Base-by-base conservation (phyloP, 805 yeast species). In the Yamadazyma takamatsuzukensis region DNA sequence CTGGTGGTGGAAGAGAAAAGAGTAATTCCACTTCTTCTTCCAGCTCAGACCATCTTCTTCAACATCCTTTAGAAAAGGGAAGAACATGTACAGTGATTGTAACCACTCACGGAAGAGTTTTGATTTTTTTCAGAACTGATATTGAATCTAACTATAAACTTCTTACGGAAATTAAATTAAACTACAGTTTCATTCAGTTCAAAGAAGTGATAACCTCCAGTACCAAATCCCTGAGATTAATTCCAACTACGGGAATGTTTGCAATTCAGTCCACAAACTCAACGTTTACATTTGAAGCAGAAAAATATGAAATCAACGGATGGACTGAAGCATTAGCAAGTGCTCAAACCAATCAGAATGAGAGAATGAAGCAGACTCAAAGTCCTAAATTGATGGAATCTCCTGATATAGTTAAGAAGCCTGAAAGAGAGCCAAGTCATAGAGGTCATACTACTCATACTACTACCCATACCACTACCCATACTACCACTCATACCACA, bases 101-200 rank as follows among this genome's bases (percentile, higher is more conserved):
- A 0, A 83, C 89, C 2, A 65, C 76, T 1, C 70, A 70, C 48
- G 90, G 88, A 1, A 62, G 89, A 29, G 76, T 74, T 1, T 53
- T 83, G 37, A 48, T 82, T 1, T 75, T 83, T 39, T 56, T 60
- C 43, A 56, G 70, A 19, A 61, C 56, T 25, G 71, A 61, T 34
- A 56, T 60, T 14, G 62, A 58, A 6, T 65, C 54, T 11, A 51
- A 63, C 21, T 66, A 71, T 45, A 72, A 72, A 36, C 48, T 80
- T 27, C 60, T 69, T 12, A 61, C 70, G 12, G 87, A 80, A 36
- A 65, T 83, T 21, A 69, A 68, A 41, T 53, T 82, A 25, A 62
- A 70, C 4, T 73, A 71, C 44, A 64, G 76, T 1, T 73, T 74
- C 10, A 59, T 76, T 12, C 70, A 59, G 32, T 66, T 83, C 43